phyloP scores from a whole-genome alignment of 140 eudicot species.

The Cichorium intybus region DNA sequence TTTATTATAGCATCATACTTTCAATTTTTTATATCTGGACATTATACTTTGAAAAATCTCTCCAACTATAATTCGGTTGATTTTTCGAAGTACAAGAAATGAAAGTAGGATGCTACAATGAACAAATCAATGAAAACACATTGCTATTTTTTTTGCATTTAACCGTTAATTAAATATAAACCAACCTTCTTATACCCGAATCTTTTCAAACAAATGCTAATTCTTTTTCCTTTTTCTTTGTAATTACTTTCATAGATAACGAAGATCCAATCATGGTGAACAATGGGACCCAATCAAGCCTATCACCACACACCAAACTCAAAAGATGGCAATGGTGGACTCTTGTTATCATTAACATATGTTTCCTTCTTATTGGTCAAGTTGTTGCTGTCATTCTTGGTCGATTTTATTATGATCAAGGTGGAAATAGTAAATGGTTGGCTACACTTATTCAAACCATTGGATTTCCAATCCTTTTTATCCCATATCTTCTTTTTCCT shows the following conservation, averaged over 20 bases:
- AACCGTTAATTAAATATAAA: neutral
- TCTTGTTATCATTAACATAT: constrained; percentile 54
- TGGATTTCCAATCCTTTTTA: constrained; percentile 74
- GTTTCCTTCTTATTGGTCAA: constrained; percentile 77
- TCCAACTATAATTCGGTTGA: neutral
- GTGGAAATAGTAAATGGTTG: constrained; percentile 89
- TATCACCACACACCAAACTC: constrained; percentile 36
- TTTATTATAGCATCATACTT: neutral
- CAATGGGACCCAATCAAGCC: constrained; percentile 19
- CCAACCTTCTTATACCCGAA: neutral
- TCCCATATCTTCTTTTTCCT: constrained; percentile 60
- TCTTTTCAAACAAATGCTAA: constrained; percentile 8
- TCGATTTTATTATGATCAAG: constrained; percentile 80
- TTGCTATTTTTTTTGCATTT: neutral
- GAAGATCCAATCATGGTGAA: constrained; percentile 36
- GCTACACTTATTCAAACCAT: constrained; percentile 85
- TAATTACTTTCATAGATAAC: constrained; percentile 36
- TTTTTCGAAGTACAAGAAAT: neutral
- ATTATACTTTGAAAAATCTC: neutral
- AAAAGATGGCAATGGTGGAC: constrained; percentile 80
- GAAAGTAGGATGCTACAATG: neutral
- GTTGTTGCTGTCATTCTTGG: constrained; percentile 84
- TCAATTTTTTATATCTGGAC: neutral
- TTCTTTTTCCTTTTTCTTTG: neutral
- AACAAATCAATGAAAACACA: neutral